Evolutionary conservation across 2,329 filamentous ascomycete species (phyloP), one percentile per base, ranked within the genome.

Genomic region (Colletotrichum coccodes): DNA sequence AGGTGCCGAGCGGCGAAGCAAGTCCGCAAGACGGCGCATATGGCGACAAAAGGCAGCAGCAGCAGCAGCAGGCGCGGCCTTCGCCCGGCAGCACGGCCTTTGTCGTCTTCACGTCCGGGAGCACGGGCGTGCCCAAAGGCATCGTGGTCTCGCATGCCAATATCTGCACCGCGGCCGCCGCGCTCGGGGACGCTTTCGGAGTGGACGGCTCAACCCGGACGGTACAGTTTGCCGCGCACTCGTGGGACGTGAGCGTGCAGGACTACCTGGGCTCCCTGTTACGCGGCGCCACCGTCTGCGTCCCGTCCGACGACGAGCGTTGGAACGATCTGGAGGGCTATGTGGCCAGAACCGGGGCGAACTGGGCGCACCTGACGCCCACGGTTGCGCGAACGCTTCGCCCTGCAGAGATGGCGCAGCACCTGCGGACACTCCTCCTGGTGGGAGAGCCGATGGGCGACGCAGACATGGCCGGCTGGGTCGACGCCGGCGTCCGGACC

Each of bases 391-490:
- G 54, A 11, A 58, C 38, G 38, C 38, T 58, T 23, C 14, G 38
- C 18, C 54, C 54, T 18, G 30, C 11, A 30, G 40, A 32, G 16
- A 44, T 32, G 36, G 11, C 26, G 11, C 16, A 42, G 23, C 2
- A 4, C 1, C 60, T 73, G 16, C 36, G 58, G 11, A 66, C 62
- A 11, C 50, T 73, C 1, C 57, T n/a, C 36, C 68, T 74, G 5
- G 68, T 47, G 21, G 72, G 73, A 28, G 72, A 74, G 44, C 66
- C 72, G 12, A 64, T 74, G 36, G 70, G 60, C 16, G 49, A 58
- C n/a, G 58, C 61, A 8, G 32, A 63, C 56, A 60, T 70, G n/a
- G 36, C 44, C 6, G 53, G 38, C 0, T 74, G 72, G 72, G 18
- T 16, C 36, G 59, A 32, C 28, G 47, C 38, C 30, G 32, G 47